A percentile compares a stretch with the other conserved stretches of the same genome.
phyloP scores from a whole-genome alignment of 352 stramenopile genomes.

The Phytophthora aleatoria region DNA sequence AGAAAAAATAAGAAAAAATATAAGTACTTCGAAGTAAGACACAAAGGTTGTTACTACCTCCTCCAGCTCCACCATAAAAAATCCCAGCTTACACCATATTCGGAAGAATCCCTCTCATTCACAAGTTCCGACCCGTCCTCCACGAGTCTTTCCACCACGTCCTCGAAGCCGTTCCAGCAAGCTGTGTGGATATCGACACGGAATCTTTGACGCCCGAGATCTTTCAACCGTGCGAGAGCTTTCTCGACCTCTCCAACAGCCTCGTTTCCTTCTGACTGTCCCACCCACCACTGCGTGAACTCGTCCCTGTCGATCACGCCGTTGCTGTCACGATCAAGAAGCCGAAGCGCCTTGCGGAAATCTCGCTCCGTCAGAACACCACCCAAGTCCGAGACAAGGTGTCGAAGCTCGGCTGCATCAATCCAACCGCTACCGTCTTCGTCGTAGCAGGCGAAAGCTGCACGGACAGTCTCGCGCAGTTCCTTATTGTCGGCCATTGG shows the following conservation, averaged over 20 bases:
- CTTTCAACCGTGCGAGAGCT: constrained; percentile 54
- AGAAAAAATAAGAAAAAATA: no score
- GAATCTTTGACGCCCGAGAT: constrained; percentile 59
- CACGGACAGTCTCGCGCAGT: constrained; percentile 55
- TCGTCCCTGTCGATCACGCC: constrained; percentile 61
- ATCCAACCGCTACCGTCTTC: constrained; percentile 60
- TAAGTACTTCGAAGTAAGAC: no score
- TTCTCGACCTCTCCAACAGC: constrained; percentile 49
- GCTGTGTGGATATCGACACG: constrained; percentile 72
- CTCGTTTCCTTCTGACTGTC: constrained; percentile 42
- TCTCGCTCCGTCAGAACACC: constrained; percentile 57
- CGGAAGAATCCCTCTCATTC: constrained; percentile 47
- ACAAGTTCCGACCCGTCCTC: constrained; percentile 45
- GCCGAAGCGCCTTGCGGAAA: constrained; percentile 35
- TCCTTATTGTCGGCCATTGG: constrained; percentile 24
- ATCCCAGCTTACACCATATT: constrained; percentile 51
- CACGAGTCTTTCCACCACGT: constrained; percentile 52
- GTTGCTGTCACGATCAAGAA: constrained; percentile 59
- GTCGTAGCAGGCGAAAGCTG: constrained; percentile 68
- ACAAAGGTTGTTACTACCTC: no score
- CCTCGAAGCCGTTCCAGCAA: constrained; percentile 51
- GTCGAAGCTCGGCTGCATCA: constrained; percentile 49
- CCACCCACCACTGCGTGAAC: constrained; percentile 64
- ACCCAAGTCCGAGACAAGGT: constrained; percentile 60
- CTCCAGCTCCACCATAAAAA: neutral